Evolutionary conservation across 768 basidiomycete species (phyloP), one percentile per base, ranked within the genome.

Genomic region (Serendipita sp.): DNA sequence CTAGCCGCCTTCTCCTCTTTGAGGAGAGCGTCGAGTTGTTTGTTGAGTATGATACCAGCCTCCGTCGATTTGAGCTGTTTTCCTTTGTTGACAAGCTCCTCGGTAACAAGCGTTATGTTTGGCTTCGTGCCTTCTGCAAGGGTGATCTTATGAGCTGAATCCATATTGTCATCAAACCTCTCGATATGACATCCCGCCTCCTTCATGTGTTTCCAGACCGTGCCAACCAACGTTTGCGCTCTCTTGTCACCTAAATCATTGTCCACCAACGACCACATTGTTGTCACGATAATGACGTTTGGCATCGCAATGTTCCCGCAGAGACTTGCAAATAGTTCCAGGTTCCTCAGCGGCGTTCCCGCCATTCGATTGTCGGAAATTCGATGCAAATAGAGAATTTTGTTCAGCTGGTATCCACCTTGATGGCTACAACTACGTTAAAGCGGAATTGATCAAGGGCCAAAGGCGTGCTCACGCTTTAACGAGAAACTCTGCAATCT

Each of bases 401-500:
- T 50, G 3, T 50, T n/a, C 48, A 50, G 8, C 48, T 50, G 6
- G n/a, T 8, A 31, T 50, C 29, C 29, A 5, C n/a, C n/a, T 8
- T 62, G 4, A n/a, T 18, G 6, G 2, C 29, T 18, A 50, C 6
- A 2, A 50, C 8, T 5, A 5, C 5, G 6, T n/a, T 5, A 8
- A 50, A 5, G n/a, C n/a, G 8, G 8, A 8, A 5, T 6, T 8
- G 48, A n/a, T 63, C 46, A 44, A 67, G 13, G 50, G 23, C 23
- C 23, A 23, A 23, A 64, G n/a, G 46, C 44, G 11, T 27, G 64
- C 64, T 65, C 34, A 45, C 45, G 23, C 27, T 27, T 23, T 36
- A 13, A 44, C 3, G 16, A 65, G 52, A 18, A 6, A 55, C 13
- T 37, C 27, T 13, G 66, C 44, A 29, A 71, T 70, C 37, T 64